Percentiles rank a stretch among this genome's conserved stretches.
Evolutionary conservation across 2,329 filamentous ascomycete species (phyloP).

Genomic region (Scedosporium boydii): DNA sequence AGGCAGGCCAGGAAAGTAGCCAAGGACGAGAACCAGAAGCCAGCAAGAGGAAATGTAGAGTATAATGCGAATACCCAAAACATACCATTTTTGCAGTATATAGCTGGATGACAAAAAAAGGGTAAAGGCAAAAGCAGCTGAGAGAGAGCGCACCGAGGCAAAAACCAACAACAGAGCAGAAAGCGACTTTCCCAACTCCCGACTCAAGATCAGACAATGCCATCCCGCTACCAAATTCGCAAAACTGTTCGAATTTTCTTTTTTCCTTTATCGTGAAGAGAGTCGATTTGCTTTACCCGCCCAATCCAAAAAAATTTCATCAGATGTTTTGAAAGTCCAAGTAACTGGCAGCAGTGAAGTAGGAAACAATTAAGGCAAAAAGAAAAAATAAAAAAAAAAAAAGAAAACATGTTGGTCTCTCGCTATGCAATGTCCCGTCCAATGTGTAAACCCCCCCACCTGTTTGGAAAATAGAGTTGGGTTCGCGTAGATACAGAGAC

Average conservation of each 20-base stretch:
- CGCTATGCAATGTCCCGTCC: not conserved
- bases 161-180: not conserved
- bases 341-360: not conserved
- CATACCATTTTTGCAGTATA: not conserved
- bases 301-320: not conserved
- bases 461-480: not conserved
- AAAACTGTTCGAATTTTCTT: not conserved
- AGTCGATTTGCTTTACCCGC: not conserved
- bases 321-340: not conserved
- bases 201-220: not conserved
- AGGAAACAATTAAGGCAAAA: not conserved
- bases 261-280: not conserved
- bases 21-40: not conserved
- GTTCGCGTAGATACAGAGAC: too few species aligned
- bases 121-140: not conserved
- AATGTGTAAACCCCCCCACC: not conserved
- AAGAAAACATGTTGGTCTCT: not conserved
- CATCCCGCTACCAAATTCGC: not conserved
- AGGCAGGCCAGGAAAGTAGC: not conserved
- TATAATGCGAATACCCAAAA: not conserved
- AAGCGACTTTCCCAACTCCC: conserved; percentile 4
- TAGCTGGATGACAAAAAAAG: not conserved
- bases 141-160: too few species aligned
- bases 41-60: not conserved
- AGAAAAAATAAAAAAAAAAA: not conserved